These are phyloP conservation scores for Pythium dissotocum DNA, from an alignment of 352 stramenopile genomes.

Conservation along the genomic window DNA sequence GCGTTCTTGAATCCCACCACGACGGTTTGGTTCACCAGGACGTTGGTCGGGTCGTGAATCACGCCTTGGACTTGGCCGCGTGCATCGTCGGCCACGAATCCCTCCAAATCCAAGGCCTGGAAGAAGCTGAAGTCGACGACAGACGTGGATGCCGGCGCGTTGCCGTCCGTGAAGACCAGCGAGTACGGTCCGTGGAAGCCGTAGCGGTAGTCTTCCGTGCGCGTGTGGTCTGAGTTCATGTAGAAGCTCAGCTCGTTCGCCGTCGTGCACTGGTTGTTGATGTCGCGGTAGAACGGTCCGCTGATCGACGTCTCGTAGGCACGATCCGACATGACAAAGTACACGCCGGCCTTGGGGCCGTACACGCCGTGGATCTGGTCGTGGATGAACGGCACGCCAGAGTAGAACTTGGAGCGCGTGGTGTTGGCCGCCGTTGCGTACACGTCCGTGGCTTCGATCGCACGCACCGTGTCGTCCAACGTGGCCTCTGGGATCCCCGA, in stretches of 20 bases:
- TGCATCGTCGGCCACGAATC: slow-evolving; percentile 37
- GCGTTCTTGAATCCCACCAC: slow-evolving; percentile 43
- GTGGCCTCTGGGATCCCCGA: slow-evolving; percentile 39
- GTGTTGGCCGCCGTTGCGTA: slow-evolving; percentile 29
- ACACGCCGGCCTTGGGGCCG: slow-evolving; percentile 40
- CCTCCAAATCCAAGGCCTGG: slow-evolving; percentile 33
- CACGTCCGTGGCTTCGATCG: slow-evolving; percentile 46
- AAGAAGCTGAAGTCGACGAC: slow-evolving; percentile 49
- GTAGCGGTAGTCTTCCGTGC: slow-evolving; percentile 56
- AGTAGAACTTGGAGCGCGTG: slow-evolving; percentile 51
- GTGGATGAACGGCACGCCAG: slow-evolving; percentile 36
- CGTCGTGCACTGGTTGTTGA: slow-evolving; percentile 53
- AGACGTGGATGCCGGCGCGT: slow-evolving; percentile 18
- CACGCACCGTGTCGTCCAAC: slow-evolving; percentile 34
- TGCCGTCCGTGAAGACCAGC: slow-evolving; percentile 40
- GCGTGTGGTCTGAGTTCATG: slow-evolving; percentile 64
- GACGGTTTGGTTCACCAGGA: slow-evolving; percentile 30
- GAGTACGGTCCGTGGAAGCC: slow-evolving; percentile 56
- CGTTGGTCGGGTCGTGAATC: slow-evolving; percentile 34
- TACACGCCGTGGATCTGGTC: slow-evolving; percentile 44
- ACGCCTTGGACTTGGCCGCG: slow-evolving; percentile 36
- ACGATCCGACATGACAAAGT: slow-evolving; percentile 51
- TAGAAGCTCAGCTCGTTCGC: slow-evolving; percentile 60
- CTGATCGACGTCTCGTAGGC: slow-evolving; percentile 49
- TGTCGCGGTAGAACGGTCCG: slow-evolving; percentile 56